A percentile compares a stretch with the other conserved stretches of the same genome.
These are phyloP conservation scores for Leccinum boreale DNA, from an alignment of 768 basidiomycete species.

Conservation along the genomic window DNA sequence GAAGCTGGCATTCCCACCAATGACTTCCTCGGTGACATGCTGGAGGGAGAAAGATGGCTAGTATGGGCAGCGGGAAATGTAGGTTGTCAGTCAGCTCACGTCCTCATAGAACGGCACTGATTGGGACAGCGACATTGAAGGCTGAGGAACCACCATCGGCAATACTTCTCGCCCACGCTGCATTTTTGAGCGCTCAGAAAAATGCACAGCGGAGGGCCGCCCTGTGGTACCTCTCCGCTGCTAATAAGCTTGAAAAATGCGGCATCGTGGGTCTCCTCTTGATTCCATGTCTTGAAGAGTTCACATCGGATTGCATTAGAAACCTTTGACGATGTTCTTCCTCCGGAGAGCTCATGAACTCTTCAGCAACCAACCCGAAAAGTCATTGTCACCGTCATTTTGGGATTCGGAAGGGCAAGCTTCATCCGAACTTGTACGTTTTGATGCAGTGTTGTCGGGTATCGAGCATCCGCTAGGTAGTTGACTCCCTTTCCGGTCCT, in stretches of 20 bases:
- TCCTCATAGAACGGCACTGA: slow-evolving; percentile 20
- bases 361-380: slow-evolving; percentile 48
- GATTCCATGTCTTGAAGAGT: background rate
- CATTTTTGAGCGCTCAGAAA: slow-evolving; percentile 61
- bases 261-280: slow-evolving; percentile 62
- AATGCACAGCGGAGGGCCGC: slow-evolving; percentile 60
- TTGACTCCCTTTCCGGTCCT: background rate
- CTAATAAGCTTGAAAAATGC: slow-evolving; percentile 75
- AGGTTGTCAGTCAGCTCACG: slow-evolving; percentile 29
- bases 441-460: slow-evolving; percentile 64
- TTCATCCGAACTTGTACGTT: slow-evolving; percentile 38
- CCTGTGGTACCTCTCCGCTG: slow-evolving; percentile 76
- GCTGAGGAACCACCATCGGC: slow-evolving; percentile 81
- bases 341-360: slow-evolving; percentile 67
- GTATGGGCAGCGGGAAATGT: slow-evolving; percentile 84
- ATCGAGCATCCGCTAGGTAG: slow-evolving; percentile 80
- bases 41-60: slow-evolving; percentile 84
- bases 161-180: slow-evolving; percentile 78
- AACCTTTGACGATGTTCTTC: slow-evolving; percentile 83
- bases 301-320: slow-evolving; percentile 41
- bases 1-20: slow-evolving; percentile 55
- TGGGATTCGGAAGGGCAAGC: slow-evolving; percentile 67
- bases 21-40: slow-evolving; percentile 53
- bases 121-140: slow-evolving; percentile 41
- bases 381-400: slow-evolving; percentile 73